phyloP scores from a whole-genome alignment of 2,329 filamentous ascomycete species.

The Xylaria multiplex region DNA sequence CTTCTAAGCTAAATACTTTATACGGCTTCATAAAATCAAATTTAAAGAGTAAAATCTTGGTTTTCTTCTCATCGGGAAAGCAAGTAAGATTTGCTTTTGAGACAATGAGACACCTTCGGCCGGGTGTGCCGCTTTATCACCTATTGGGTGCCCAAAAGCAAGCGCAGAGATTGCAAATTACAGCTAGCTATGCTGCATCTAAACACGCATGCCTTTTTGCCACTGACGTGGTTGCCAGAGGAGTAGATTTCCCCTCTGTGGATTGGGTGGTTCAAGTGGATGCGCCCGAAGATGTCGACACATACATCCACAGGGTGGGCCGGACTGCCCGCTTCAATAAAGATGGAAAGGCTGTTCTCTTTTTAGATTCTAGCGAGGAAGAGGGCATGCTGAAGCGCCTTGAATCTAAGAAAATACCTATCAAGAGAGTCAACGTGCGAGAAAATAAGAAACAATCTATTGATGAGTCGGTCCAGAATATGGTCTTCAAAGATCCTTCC shows the following conservation, averaged over 20 bases:
- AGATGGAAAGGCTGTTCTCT: conserved; percentile 86
- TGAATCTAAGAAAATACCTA: conserved; percentile 87
- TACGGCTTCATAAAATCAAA: conserved; percentile 93
- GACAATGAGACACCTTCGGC: conserved; percentile 89
- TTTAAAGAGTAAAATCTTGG: conserved; percentile 92
- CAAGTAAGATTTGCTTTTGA: conserved; percentile 96
- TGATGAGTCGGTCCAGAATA: conserved; percentile 85
- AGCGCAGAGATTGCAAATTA: conserved; percentile 86
- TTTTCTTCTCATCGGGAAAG: conserved; percentile 95
- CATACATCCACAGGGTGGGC: conserved; percentile 79
- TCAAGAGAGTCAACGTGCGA: conserved; percentile 86
- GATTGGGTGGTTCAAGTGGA: conserved; percentile 99
- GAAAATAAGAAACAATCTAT: conserved; percentile 91
- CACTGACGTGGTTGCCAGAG: conserved; percentile 93
- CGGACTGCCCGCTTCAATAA: conserved; percentile 72
- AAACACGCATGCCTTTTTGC: conserved; percentile 91
- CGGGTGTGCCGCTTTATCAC: conserved; percentile 91
- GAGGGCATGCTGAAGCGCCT: conserved; percentile 87
- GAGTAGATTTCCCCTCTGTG: conserved; percentile 94
- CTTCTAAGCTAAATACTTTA: conserved; percentile 89
- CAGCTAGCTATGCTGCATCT: conserved; percentile 80
- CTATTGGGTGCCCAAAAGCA: conserved; percentile 82
- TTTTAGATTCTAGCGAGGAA: conserved; percentile 92
- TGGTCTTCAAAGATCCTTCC: conserved; percentile 95
- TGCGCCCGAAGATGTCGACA: conserved; percentile 95